phyloP scores from a whole-genome alignment of 1,284 basidiomycete species.

The Cystobasidiaceae sp. region DNA sequence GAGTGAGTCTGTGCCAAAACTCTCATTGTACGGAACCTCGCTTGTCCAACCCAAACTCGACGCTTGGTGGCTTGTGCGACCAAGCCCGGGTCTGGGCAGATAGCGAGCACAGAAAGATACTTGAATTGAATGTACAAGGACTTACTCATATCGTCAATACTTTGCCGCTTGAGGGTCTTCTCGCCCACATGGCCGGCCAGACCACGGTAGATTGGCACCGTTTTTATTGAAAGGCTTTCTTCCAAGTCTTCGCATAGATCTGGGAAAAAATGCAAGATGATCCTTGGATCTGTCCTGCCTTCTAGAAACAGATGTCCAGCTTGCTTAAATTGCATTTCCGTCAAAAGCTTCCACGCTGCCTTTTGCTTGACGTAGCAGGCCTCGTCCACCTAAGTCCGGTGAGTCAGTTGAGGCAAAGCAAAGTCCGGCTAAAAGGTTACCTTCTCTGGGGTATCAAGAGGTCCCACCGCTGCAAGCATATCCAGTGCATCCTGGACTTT shows the following conservation, averaged over 20 bases:
- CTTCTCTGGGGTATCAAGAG: conserved; percentile 20
- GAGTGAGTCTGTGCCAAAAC: conserved; percentile 38
- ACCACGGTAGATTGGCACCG: conserved; percentile 60
- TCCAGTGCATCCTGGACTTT: conserved; percentile 60
- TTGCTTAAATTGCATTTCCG: conserved; percentile 67
- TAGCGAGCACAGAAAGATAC: neutral
- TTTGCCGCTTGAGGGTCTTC: conserved; percentile 49
- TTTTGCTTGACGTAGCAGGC: conserved; percentile 68
- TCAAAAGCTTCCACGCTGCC: conserved; percentile 65
- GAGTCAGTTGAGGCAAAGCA: neutral
- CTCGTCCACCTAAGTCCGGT: conserved; percentile 56
- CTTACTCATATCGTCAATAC: conserved; percentile 71
- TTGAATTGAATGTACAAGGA: conserved; percentile 42
- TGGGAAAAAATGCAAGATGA: conserved; percentile 69
- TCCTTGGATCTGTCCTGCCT: conserved; percentile 66
- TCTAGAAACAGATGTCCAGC: conserved; percentile 66
- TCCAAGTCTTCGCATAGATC: conserved; percentile 55
- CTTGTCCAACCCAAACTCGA: conserved; percentile 39
- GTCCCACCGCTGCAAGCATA: conserved; percentile 57
- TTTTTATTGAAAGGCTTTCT: conserved; percentile 48
- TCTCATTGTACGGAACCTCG: conserved; percentile 41
- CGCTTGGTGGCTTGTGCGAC: too few species aligned
- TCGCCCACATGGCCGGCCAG: conserved; percentile 61
- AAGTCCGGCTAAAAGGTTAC: neutral
- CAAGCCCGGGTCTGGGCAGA: conserved; percentile 26